Base-by-base conservation (phyloP, 768 basidiomycete genomes). In the Leucosporidium scottii region DNA sequence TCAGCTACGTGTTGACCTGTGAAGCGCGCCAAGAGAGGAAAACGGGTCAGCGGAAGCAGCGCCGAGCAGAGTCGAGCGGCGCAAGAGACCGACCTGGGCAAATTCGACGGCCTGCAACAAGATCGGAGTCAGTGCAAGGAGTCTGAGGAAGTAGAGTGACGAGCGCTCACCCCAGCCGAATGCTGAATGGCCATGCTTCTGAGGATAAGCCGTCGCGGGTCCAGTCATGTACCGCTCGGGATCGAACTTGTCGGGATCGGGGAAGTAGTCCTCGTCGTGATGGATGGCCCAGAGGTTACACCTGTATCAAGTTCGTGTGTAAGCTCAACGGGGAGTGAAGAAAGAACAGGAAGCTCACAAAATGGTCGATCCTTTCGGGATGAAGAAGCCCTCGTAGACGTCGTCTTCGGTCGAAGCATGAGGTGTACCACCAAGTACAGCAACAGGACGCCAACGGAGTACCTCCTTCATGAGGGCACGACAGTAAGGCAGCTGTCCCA, bases 391-490 rank as follows among this genome's bases (percentile, higher is more conserved):
- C 49, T 70, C 49, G 51, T 67, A 73, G 48, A 31, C 36, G 27
- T 63, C 65, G 54, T 73, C 72, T 7, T 62, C 59, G 44, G 66
- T 64, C 0, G 53, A 39, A 5, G 61, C 62, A 39, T 73, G 72
- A 21, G 72, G 61, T 2, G 64, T 72, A 17, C 71, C 71, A 1
- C 71, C 71, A n/a, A 70, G 61, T 2, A 72, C 64, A 25, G 71
- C 68, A 28, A 70, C 64, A 3, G 73, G 73, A 1, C 73, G 54
- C 73, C 73, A 74, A 6, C 73, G 39, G 4, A 74, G 61, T 6
- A 59, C 61, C 70, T 39, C 55, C 30, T 59, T 48, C 5, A 71
- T 39, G 6, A 74, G 28, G 0, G 73, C 70, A 1, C 56, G 53
- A 36, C 73, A 60, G 58, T 71, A 74, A 1, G 70, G 70, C 13